A percentile compares a stretch with the other conserved stretches of the same genome.
phyloP scores from a whole-genome alignment of 2,329 filamentous ascomycete species.

The Waltergamsia citrina region DNA sequence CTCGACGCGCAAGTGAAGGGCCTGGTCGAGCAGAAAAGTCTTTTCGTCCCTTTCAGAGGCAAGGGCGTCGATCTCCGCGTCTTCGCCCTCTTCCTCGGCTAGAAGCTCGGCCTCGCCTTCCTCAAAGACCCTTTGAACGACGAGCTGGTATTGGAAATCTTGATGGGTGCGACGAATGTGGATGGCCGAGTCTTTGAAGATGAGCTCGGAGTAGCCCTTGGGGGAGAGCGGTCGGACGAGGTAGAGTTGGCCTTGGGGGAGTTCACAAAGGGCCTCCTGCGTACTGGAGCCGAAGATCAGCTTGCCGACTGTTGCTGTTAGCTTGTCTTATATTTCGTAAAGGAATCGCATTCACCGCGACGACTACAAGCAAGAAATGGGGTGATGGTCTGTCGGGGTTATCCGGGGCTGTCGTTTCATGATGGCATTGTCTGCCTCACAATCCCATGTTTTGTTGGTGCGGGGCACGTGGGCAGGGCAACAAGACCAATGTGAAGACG shows the following conservation, averaged over 20 bases:
- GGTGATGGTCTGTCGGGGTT: too few relatives aligned
- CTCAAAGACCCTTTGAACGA: slow-evolving; percentile 92
- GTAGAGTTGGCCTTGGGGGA: slow-evolving; percentile 93
- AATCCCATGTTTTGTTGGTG: not conserved
- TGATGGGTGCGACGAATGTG: slow-evolving; percentile 88
- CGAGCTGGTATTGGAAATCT: slow-evolving; percentile 95
- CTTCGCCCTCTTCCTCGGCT: slow-evolving; percentile 80
- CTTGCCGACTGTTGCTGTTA: slow-evolving; percentile 60
- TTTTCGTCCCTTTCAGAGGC: slow-evolving; percentile 87
- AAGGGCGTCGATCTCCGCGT: slow-evolving; percentile 67
- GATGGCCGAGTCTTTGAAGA: slow-evolving; percentile 94
- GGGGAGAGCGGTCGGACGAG: slow-evolving; percentile 90
- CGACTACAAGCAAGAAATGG: too few relatives aligned
- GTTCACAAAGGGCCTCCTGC: slow-evolving; percentile 89
- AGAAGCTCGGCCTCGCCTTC: slow-evolving; percentile 91
- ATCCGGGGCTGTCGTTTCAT: too few relatives aligned
- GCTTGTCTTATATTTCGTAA: slow-evolving; percentile 1
- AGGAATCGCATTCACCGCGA: too few relatives aligned
- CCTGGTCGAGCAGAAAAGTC: slow-evolving; percentile 90
- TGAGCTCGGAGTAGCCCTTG: slow-evolving; percentile 96
- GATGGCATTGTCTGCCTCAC: too few relatives aligned
- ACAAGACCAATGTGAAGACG: not conserved
- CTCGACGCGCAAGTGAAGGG: slow-evolving; percentile 78
- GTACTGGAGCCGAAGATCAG: slow-evolving; percentile 79
- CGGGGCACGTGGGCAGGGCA: not conserved